These are phyloP conservation scores for Fusarium torreyae DNA, from an alignment of 2,329 filamentous ascomycete species.

Conservation along the genomic window DNA sequence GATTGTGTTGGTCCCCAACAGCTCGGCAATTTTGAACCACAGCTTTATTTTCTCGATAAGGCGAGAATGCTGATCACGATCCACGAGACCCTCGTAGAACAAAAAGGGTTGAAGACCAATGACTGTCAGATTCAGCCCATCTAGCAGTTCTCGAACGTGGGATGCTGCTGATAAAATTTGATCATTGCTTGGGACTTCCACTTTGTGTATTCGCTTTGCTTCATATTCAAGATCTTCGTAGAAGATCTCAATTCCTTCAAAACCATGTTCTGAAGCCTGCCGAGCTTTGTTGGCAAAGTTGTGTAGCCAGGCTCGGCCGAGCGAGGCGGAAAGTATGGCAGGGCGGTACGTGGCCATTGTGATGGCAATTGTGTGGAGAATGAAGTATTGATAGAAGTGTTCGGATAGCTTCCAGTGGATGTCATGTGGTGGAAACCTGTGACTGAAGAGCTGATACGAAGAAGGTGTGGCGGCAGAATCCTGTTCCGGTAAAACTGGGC, in stretches of 20 bases:
- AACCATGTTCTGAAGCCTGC: conserved; percentile 7
- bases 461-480: conserved; percentile 4
- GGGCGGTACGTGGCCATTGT: conserved; percentile 8
- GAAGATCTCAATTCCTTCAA: conserved; percentile 22
- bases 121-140: background rate
- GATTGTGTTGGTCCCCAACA: conserved; percentile 2
- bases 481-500: conserved; percentile 10
- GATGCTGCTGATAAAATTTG: conserved; percentile 2
- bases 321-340: conserved; percentile 13
- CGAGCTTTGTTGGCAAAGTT: conserved; percentile 8
- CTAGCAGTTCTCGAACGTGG: background rate
- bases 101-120: conserved; percentile 19
- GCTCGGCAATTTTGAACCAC: conserved; percentile 10
- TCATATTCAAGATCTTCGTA: conserved; percentile 26
- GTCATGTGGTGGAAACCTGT: accelerated
- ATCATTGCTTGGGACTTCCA: background rate
- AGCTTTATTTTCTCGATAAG: conserved; percentile 9
- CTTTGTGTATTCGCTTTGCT: background rate
- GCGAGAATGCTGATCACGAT: background rate
- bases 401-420: too few species aligned
- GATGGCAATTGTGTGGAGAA: accelerated
- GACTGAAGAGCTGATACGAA: background rate
- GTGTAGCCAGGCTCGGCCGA: conserved; percentile 25
- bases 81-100: conserved; percentile 14
- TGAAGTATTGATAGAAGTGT: too few species aligned